Base-by-base conservation (phyloP, 2,329 filamentous ascomycete species). In the Neopestalotiopsis rosae region DNA sequence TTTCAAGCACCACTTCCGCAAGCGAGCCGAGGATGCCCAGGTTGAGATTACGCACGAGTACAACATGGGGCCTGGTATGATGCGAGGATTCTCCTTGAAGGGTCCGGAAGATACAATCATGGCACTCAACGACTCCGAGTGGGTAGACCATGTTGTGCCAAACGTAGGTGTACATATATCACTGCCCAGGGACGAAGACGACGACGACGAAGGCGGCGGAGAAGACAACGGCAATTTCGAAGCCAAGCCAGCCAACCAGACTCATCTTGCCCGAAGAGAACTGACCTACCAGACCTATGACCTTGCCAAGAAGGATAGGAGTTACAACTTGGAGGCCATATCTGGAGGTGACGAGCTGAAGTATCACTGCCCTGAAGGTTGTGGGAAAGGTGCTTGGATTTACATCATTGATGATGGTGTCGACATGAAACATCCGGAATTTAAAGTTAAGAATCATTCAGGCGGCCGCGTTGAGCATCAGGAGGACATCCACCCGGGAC, bases 401-500 rank as follows among this genome's bases (percentile, higher is more conserved):
- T 88, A 87, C 72, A 74, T 88, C 56, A 77, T 88, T 67, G 86
- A 88, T 76, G 85, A 82, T 0, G 86, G 86, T 52, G 81, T 88
- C 59, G 76, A 79, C 24, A 77, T 76, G 56, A 66, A 72, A 9
- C 86, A 88, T 74, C 45, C 68, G 10, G 76, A 83, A 40, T 83
- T 83, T 58, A 77, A 77, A 42, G 24, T 28, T 28, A 28, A 28
- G 24, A 28, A 28, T 28, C 24, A 28, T 28, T 28, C 24, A 28
- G 24, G 24, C 24, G 78, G 78, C 2, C 79, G 81, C 12, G 70
- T 73, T 20, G 70, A 71, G 17, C 7, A 42, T 38, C 69, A 69
- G 24, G 68, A 45, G 20, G 1, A 49, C 40, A 10, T 49, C 13
- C 20, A 38, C 38, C 13, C 20, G 20, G 24, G 24, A 4, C 17